Evolutionary conservation across 2,329 filamentous ascomycete species (phyloP).

Genomic region (Nemania sp.): DNA sequence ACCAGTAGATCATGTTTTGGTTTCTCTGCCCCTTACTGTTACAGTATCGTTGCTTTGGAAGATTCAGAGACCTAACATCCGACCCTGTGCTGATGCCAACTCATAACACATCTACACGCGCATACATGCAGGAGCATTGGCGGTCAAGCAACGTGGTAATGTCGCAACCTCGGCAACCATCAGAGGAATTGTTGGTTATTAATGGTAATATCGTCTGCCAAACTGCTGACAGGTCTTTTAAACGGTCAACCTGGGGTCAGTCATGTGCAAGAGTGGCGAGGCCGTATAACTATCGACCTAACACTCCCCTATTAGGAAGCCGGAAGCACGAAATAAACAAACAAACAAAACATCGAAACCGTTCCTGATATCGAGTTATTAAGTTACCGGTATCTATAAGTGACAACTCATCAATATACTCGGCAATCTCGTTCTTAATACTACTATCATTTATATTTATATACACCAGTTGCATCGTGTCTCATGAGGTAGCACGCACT

Average conservation of each 20-base stretch:
- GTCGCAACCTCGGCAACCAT: constrained; percentile 7
- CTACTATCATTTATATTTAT: constrained; percentile 17
- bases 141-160: constrained; percentile 10
- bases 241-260: neutral
- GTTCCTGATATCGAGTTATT: neutral
- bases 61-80: constrained; percentile 20
- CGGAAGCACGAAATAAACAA: constrained; percentile 21
- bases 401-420: constrained; percentile 34
- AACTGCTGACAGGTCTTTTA: constrained; percentile 11
- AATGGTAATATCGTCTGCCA: constrained; percentile 11
- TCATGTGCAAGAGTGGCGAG: constrained; percentile 19
- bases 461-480: constrained; percentile 24
- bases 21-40: constrained; percentile 23
- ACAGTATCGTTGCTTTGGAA: constrained; percentile 9
- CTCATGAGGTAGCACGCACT: constrained; percentile 31
- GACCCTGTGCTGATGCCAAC: constrained; percentile 32
- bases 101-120: constrained; percentile 25
- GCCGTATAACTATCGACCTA: constrained; percentile 14
- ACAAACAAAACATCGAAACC: constrained; percentile 23
- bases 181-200: constrained; percentile 1
- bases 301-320: constrained; percentile 13
- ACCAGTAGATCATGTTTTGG: constrained; percentile 16
- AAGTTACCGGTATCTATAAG: neutral
- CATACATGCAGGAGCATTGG: constrained; percentile 12
- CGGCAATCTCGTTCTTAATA: constrained; percentile 11